Conservation (phyloP, 495 filamentous ascomycete species). For the Schizothecium vesticola region DNA sequence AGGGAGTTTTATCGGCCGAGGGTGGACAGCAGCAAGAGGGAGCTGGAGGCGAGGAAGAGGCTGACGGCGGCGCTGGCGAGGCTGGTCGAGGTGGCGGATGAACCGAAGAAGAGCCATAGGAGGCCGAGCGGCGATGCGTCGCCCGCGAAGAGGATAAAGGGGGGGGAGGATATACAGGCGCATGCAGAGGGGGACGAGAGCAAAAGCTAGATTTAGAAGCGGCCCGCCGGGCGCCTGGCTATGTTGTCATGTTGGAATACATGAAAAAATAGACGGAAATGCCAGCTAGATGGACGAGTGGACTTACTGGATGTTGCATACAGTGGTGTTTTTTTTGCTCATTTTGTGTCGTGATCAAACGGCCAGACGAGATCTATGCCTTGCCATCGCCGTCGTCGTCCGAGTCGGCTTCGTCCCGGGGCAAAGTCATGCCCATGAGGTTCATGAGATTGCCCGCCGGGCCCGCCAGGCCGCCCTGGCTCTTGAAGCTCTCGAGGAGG, state of each 20-base stretch:
- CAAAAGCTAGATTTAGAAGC: background rate
- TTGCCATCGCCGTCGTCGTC: slow-evolving; percentile 18
- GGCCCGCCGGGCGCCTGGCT: background rate
- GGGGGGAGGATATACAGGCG: background rate
- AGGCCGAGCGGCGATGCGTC: slow-evolving; percentile 31
- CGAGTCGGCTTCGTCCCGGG: slow-evolving; percentile 63
- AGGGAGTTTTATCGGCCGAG: slow-evolving; percentile 45
- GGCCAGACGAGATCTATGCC: background rate
- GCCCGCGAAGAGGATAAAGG: slow-evolving; percentile 28
- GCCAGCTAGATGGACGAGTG: background rate
- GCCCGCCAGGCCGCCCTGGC: slow-evolving; percentile 76
- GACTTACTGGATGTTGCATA: background rate
- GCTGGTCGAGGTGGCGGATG: slow-evolving; percentile 34
- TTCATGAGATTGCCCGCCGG: slow-evolving; percentile 81
- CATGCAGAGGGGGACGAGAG: background rate
- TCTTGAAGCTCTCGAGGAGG: slow-evolving; percentile 84
- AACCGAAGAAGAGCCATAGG: slow-evolving; percentile 23
- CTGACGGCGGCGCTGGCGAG: slow-evolving; percentile 31
- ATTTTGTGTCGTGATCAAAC: background rate
- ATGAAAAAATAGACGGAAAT: background rate
- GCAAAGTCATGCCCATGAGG: slow-evolving; percentile 75
- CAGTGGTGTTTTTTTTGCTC: background rate
- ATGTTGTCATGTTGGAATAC: background rate
- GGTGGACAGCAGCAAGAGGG: slow-evolving; percentile 36
- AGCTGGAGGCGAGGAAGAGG: slow-evolving; percentile 41